Percentiles rank a stretch among this genome's conserved stretches.
phyloP scores from a whole-genome alignment of 1,284 basidiomycete genomes.

The Exsudoporus floridanus region DNA sequence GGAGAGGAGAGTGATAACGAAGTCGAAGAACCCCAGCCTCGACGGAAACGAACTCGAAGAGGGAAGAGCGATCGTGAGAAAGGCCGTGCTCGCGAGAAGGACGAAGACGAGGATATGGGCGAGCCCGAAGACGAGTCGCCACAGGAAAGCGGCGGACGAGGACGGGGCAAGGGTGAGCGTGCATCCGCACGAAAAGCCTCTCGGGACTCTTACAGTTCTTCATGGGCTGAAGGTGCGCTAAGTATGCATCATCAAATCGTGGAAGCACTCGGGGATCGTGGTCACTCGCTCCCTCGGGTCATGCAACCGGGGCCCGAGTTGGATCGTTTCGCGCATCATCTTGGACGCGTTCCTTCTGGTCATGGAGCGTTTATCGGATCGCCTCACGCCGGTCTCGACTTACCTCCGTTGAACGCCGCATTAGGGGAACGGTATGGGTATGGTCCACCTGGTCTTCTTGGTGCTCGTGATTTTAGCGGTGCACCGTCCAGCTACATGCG shows the following conservation, averaged over 20 bases:
- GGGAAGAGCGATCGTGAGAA: conserved; percentile 41
- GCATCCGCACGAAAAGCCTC: conserved; percentile 38
- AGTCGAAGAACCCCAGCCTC: conserved; percentile 48
- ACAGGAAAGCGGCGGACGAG: conserved; percentile 28
- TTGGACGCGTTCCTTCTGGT: conserved; percentile 37
- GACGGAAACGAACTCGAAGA: conserved; percentile 53
- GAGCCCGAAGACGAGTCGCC: conserved; percentile 41
- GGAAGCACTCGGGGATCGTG: conserved; percentile 36
- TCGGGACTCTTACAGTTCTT: conserved; percentile 39
- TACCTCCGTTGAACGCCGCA: conserved; percentile 56
- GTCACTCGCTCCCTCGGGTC: conserved; percentile 35
- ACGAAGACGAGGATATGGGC: conserved; percentile 52
- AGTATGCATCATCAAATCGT: conserved; percentile 38
- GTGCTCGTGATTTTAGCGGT: conserved; percentile 32
- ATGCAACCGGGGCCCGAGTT: conserved; percentile 32
- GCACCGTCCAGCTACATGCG: conserved; percentile 53
- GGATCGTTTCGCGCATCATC: conserved; percentile 35
- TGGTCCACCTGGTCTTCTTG: conserved; percentile 36
- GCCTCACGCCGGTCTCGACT: conserved; percentile 52
- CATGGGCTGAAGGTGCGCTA: conserved; percentile 36
- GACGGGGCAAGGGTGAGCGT: conserved; percentile 36
- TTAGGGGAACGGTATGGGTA: conserved; percentile 38
- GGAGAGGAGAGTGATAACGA: conserved; percentile 62
- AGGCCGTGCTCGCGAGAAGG: conserved; percentile 38
- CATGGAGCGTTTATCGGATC: conserved; percentile 35